A percentile compares a stretch with the other conserved stretches of the same genome.
These are phyloP conservation scores for Glycine soja DNA, from an alignment of 306 rosid genomes.

Conservation along the genomic window DNA sequence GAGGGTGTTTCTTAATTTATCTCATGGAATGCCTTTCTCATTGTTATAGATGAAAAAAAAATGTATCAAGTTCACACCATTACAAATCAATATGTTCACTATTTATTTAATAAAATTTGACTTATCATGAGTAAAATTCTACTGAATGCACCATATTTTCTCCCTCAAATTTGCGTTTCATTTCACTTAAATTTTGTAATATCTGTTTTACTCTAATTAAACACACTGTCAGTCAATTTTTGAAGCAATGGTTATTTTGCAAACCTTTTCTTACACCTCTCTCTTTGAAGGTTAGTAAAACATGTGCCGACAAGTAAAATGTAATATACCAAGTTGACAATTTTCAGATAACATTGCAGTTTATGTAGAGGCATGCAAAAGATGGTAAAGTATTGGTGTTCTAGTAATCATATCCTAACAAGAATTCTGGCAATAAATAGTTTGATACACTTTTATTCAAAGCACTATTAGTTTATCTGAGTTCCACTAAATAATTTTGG, in stretches of 20 bases:
- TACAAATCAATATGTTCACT: conserved; percentile 6
- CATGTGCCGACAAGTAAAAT: conserved; percentile 3
- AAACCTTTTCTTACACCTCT: conserved; percentile 12
- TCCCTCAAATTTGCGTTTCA: background rate
- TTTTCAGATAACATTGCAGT: conserved; percentile 5
- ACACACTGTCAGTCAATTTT: background rate
- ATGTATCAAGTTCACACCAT: background rate
- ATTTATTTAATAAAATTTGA: background rate
- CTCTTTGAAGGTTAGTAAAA: background rate
- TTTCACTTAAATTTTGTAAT: background rate
- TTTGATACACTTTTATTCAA: background rate
- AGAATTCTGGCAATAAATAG: background rate
- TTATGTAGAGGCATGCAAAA: background rate
- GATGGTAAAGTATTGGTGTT: background rate
- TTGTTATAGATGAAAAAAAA: background rate
- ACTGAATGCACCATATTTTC: background rate
- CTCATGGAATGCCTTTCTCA: conserved; percentile 9
- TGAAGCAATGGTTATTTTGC: background rate
- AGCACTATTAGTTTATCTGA: background rate
- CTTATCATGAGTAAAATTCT: background rate
- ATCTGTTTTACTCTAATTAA: conserved; percentile 1
- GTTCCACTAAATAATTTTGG: background rate
- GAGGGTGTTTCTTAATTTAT: conserved; percentile 2
- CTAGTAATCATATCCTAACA: background rate
- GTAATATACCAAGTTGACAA: conserved; percentile 11